Conservation (phyloP, 306 rosid genomes). For the Abrus precatorius region DNA sequence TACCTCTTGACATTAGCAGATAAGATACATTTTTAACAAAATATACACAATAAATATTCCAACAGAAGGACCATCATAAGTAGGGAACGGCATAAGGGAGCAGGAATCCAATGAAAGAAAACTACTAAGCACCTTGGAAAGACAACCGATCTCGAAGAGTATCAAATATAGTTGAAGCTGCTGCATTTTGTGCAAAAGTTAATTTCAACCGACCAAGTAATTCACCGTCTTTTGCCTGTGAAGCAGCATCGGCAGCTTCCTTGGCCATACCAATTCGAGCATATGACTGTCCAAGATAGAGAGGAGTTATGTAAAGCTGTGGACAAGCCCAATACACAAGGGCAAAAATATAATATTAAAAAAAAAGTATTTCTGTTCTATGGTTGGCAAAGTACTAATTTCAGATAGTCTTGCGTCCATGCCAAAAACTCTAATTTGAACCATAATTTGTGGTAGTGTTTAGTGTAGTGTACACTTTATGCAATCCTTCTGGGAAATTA, state of each 20-base stretch:
- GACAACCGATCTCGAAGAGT: conserved; percentile 87
- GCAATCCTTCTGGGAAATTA: conserved; percentile 2
- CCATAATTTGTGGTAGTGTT: not conserved
- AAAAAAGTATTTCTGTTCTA: not conserved
- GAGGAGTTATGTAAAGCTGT: conserved; percentile 28
- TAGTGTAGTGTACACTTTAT: not conserved
- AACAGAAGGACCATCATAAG: not conserved
- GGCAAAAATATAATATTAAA: conserved; percentile 2
- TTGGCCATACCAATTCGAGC: conserved; percentile 97
- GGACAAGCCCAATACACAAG: not conserved
- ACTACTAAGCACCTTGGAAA: conserved; percentile 78
- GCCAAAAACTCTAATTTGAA: conserved; percentile 37
- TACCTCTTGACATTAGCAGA: conserved; percentile 38
- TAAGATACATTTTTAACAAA: conserved; percentile 48
- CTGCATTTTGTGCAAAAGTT: conserved; percentile 84
- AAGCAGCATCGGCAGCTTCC: conserved; percentile 99
- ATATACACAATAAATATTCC: conserved; percentile 52
- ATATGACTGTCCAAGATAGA: conserved; percentile 71
- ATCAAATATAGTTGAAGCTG: conserved; percentile 84
- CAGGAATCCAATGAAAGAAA: conserved; percentile 16
- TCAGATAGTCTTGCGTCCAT: conserved; percentile 21
- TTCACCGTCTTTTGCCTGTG: conserved; percentile 95
- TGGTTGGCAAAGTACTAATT: conserved; percentile 34
- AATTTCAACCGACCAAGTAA: conserved; percentile 87
- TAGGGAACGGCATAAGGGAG: not conserved